Conservation (phyloP, 2,329 filamentous ascomycete genomes). For the Phyllosticta capitalensis region DNA sequence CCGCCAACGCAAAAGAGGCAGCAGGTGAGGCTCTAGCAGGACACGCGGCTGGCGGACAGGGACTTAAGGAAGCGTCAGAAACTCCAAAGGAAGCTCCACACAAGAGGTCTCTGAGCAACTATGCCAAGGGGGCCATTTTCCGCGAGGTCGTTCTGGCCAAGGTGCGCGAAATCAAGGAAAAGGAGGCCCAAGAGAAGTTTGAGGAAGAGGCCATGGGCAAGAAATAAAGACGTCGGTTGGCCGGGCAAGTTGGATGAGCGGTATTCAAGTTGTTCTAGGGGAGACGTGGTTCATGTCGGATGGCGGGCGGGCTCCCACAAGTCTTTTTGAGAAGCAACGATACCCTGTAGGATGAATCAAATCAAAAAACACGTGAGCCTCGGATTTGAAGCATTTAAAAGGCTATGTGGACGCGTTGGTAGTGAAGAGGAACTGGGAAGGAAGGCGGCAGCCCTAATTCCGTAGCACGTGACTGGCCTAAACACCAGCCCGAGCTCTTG, state of each 20-base stretch:
- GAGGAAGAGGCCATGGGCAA: constrained; percentile 45
- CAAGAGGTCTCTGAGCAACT: constrained; percentile 47
- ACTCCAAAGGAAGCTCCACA: constrained; percentile 3
- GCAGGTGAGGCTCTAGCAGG: constrained; percentile 36
- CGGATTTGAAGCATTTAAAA: not conserved
- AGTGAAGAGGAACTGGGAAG: not conserved
- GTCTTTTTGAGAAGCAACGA: constrained; percentile 16
- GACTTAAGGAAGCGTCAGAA: constrained; percentile 9
- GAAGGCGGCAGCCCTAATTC: too few relatives aligned
- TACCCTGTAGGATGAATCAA: constrained; percentile 18
- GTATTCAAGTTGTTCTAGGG: not conserved
- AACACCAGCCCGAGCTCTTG: constrained; percentile 2
- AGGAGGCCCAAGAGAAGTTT: constrained; percentile 64
- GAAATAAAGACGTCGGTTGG: not conserved
- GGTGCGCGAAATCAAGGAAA: constrained; percentile 81
- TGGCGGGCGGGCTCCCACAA: not conserved
- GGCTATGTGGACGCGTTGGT: not conserved
- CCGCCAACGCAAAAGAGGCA: constrained; percentile 51
- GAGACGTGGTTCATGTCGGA: not conserved
- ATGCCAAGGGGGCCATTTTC: constrained; percentile 69
- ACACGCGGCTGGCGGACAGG: constrained; percentile 15
- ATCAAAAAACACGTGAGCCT: constrained; percentile 1
- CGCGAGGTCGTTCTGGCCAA: constrained; percentile 90
- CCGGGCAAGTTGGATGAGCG: not conserved
- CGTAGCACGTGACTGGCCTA: not conserved